Base-by-base conservation (phyloP, 1,284 basidiomycete species). In the Austroboletus rostrupii region DNA sequence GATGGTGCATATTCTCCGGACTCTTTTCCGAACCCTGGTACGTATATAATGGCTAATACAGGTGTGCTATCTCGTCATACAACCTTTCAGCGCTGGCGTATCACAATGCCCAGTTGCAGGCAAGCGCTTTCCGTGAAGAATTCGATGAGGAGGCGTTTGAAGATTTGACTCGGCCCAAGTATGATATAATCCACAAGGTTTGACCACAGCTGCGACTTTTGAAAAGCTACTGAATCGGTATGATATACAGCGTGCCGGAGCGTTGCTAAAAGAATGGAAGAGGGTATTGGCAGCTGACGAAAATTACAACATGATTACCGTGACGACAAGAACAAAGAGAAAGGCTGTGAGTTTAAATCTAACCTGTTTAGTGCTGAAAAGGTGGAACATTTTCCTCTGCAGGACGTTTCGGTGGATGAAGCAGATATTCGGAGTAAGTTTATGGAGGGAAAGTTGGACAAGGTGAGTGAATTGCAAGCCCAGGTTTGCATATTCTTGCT, bases 11-110 rank as follows among this genome's bases (percentile, higher is more conserved):
- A 97, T 72, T 79, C 85, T 23, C 90, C 94, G 2, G 92, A 96
- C 64, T 84, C 85, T 26, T 94, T 91, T 65, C 92, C 92, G 2
- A 99, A 98, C 68, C 96, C 96, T 58, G 80, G 92, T 93, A 57
- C 62, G 80, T 69, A 38, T 35, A 1, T 20, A 19, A 28, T 4
- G 23, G 29, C 10, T 23, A 5, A 4, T 39, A 20, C 33, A n/a
- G 20, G 42, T 43, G 40, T 28, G 9, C 12, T 19, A 9, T 33
- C 33, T 10, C 37, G 55, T 48, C 43, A 56, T 49, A 32, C 10
- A 28, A 16, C 14, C 16, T 31, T 49, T 43, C 45, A 86, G 85
- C 80, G 8, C 77, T 97, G 49, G 85, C 85, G 11, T 91, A 85
- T 60, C 92, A 97, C 66, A 93, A 96, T 65, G 86, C 83, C 10